phyloP scores from a whole-genome alignment of 768 basidiomycete genomes.

The Pulveroboletus sp. region DNA sequence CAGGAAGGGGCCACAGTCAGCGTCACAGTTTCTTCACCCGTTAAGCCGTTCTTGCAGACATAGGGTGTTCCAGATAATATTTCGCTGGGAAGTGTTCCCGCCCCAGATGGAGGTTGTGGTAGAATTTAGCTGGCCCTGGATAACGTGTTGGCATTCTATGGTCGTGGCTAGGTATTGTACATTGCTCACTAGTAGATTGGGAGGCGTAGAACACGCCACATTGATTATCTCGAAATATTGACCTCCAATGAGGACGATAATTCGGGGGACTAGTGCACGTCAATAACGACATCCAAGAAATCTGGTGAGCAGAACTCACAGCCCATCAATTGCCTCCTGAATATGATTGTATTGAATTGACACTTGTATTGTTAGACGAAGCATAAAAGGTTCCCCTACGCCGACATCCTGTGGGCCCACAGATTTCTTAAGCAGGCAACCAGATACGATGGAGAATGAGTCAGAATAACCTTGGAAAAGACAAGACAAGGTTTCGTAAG shows the following conservation, averaged over 20 bases:
- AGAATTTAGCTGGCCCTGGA: conserved; percentile 48
- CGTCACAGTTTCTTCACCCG: conserved; percentile 58
- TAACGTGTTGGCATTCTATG: conserved; percentile 7
- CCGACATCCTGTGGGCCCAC: conserved; percentile 46
- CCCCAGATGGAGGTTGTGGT: conserved; percentile 36
- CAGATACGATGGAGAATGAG: conserved; percentile 45
- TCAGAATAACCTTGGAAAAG: conserved; percentile 6
- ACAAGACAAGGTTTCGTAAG: conserved; percentile 10
- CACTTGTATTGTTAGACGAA: conserved; percentile 42
- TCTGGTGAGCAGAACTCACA: conserved; percentile 37
- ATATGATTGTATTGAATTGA: conserved; percentile 46
- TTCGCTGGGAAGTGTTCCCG: conserved; percentile 42
- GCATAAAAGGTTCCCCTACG: conserved; percentile 59
- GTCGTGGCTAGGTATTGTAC: no score
- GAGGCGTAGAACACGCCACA: conserved; percentile 48
- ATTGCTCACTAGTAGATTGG: conserved; percentile 55
- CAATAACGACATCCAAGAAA: background rate
- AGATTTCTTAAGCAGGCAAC: conserved; percentile 53
- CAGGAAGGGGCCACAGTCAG: conserved; percentile 51
- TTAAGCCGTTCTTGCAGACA: conserved; percentile 41
- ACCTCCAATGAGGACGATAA: conserved; percentile 56
- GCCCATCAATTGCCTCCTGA: conserved; percentile 52
- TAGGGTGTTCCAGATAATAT: conserved; percentile 48
- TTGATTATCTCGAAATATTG: conserved; percentile 60
- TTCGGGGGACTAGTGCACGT: conserved; percentile 37